Evolutionary conservation across 305 asterid genomes (phyloP), one percentile per base, ranked within the genome.

Genomic region (Lippia alba): DNA sequence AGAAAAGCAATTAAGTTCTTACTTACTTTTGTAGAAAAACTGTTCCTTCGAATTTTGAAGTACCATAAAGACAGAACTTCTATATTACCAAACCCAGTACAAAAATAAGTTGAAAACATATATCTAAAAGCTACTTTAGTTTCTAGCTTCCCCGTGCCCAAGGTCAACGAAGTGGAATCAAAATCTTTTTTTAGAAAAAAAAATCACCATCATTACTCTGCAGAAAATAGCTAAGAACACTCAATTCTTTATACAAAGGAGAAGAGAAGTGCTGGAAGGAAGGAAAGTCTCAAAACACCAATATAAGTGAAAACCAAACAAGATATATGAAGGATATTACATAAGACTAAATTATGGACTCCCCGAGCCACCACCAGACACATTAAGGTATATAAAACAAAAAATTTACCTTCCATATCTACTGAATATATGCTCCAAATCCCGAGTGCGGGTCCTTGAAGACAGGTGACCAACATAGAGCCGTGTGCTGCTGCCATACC

Each of bases 381-480:
- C 6, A 63, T 9, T 40, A 75, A 5, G 6, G 20, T 33, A 46
- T 58, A 74, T 14, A n/a, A 10, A 54, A 33, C 64, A 44, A 40
- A 9, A 71, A 12, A 59, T 58, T 17, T 80, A 88, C 94, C 94
- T 88, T 73, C 94, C 94, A 73, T 85, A 85, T 85, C 82, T 74
- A 56, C 88, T 67, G 74, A 88, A 88, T 8, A 82, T 63, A 67
- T 73, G 85, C 76, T 88, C 94, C 82, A 88, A 76, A 78, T 88
- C 94, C 68, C 88, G 88, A 9, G 91, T 59, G 61, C 89, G 89
- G 44, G 94, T 87, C 72, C 91, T 71, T 5, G 89, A 83, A 40
- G 91, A 83, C 81, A 88, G 68, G 72, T 83, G 91, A 9, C 94
- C 91, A 75, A 88, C 91, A 66, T 85, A 88, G 71, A 88, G 94